phyloP scores from a whole-genome alignment of 768 basidiomycete genomes.

The Pisolithus marmoratus region DNA sequence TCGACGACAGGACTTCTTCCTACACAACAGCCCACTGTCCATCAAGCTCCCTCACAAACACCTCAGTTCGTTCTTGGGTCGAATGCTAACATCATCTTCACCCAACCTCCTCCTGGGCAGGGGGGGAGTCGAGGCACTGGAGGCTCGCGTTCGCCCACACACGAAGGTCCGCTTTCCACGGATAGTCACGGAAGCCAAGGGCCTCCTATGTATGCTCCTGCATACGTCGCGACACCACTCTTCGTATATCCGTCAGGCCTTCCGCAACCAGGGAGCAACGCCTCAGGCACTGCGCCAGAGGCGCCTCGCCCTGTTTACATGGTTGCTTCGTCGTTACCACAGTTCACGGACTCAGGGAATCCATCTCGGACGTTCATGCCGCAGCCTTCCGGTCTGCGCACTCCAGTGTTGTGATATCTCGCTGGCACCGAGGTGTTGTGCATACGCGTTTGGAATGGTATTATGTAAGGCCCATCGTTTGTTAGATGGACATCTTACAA shows the following conservation, averaged over 20 bases:
- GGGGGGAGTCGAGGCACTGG: slow-evolving; percentile 9
- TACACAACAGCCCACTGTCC: slow-evolving; percentile 9
- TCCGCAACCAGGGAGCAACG: slow-evolving; percentile 22
- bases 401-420: slow-evolving; percentile 5
- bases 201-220: slow-evolving; percentile 17
- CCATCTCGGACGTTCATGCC: slow-evolving; percentile 18
- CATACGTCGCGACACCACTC: slow-evolving; percentile 25
- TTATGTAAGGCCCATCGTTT: too few relatives aligned
- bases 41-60: slow-evolving; percentile 3
- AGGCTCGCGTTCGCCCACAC: slow-evolving; percentile 25
- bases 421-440: not conserved
- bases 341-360: slow-evolving; percentile 16
- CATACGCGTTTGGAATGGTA: not conserved
- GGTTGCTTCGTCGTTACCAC: slow-evolving; percentile 21
- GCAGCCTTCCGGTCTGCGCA: slow-evolving; percentile 22
- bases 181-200: slow-evolving; percentile 29
- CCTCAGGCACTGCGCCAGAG: slow-evolving; percentile 15
- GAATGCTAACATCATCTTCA: slow-evolving; percentile 25
- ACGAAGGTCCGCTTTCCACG: slow-evolving; percentile 24
- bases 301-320: slow-evolving; percentile 24
- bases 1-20: slow-evolving; percentile 26
- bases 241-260: slow-evolving; percentile 26
- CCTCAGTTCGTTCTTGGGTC: slow-evolving; percentile 29
- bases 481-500: too few relatives aligned
- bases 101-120: slow-evolving; percentile 10